phyloP scores from a whole-genome alignment of 495 filamentous ascomycete genomes.

The Rostrohypoxylon terebratum region DNA sequence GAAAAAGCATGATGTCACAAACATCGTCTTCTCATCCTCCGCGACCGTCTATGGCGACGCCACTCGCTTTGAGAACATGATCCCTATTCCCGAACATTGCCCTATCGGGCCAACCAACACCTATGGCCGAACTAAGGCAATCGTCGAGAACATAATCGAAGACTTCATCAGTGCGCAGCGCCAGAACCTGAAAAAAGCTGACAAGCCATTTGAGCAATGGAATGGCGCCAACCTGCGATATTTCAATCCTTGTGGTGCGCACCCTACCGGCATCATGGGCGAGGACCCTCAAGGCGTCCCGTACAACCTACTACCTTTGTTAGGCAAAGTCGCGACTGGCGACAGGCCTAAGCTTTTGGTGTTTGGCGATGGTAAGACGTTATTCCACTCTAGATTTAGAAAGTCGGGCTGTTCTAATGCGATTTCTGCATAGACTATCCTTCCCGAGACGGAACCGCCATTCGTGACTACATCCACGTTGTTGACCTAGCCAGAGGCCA shows the following conservation, averaged over 20 bases:
- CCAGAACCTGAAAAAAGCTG: conserved; percentile 81
- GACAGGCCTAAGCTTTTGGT: conserved; percentile 94
- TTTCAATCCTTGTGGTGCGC: conserved; percentile 96
- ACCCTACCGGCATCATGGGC: conserved; percentile 97
- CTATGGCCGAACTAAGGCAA: conserved; percentile 94
- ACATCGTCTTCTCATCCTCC: conserved; percentile 96
- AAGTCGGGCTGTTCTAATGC: conserved; percentile 3
- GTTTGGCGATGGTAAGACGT: conserved; percentile 85
- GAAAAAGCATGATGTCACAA: conserved; percentile 87
- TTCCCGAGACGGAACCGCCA: conserved; percentile 83
- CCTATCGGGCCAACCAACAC: conserved; percentile 97
- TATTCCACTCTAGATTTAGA: neutral
- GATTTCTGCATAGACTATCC: conserved; percentile 74
- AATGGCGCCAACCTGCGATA: conserved; percentile 94
- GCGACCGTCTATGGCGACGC: conserved; percentile 95
- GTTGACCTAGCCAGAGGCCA: conserved; percentile 85
- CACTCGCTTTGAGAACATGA: conserved; percentile 96
- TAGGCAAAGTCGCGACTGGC: conserved; percentile 95
- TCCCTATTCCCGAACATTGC: conserved; percentile 97
- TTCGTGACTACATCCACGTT: conserved; percentile 76
- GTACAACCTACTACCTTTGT: conserved; percentile 92
- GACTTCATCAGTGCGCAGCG: conserved; percentile 91
- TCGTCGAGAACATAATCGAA: conserved; percentile 89
- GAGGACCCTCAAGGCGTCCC: conserved; percentile 97
- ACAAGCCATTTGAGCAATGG: conserved; percentile 82